phyloP scores from a whole-genome alignment of 2,329 filamentous ascomycete species.

The Botrytis squamosa region DNA sequence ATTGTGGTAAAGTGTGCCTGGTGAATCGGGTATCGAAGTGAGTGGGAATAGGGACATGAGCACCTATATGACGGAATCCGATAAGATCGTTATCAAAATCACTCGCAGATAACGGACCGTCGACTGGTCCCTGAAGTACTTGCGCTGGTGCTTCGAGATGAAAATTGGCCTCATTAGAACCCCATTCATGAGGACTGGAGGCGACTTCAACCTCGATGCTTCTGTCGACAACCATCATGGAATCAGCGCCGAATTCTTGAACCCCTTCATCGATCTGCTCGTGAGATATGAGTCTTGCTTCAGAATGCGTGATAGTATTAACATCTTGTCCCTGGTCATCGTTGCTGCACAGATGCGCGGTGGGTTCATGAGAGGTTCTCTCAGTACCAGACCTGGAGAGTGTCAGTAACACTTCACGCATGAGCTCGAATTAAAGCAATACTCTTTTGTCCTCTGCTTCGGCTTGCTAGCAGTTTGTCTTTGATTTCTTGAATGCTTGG shows the following conservation, averaged over 20 bases:
- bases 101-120: background rate
- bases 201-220: background rate
- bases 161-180: background rate
- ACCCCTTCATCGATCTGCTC: background rate
- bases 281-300: background rate
- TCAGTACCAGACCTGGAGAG: background rate
- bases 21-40: too few relatives aligned
- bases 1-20: background rate
- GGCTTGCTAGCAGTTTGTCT: background rate
- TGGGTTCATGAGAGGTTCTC: background rate
- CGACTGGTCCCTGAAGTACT: background rate
- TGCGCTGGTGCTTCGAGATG: background rate
- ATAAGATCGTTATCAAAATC: background rate
- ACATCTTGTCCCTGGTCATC: background rate
- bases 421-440: background rate
- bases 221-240: background rate
- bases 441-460: background rate
- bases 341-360: background rate
- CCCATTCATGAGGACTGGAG: background rate
- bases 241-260: too few relatives aligned
- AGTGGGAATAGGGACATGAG: background rate
- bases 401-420: background rate
- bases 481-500: background rate
- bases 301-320: background rate
- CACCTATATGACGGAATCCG: background rate